Base-by-base conservation (phyloP, 345 rosid genomes). In the Camelina sativa region DNA sequence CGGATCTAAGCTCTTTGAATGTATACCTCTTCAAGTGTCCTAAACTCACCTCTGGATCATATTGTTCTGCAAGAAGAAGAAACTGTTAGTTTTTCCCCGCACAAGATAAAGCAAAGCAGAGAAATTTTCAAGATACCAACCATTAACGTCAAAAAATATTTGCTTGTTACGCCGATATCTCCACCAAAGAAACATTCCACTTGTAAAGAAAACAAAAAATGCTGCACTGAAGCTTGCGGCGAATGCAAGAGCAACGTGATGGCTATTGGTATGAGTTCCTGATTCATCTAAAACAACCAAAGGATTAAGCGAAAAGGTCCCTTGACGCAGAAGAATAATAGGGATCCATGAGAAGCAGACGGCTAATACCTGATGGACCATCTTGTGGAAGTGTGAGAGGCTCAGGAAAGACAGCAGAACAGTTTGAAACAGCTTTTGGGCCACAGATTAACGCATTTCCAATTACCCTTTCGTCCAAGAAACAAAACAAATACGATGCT, bases 121-220 rank as follows among this genome's bases (percentile, higher is more conserved):
- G 15, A n/a, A 7, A 16, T 4, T 37, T 20, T 60, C 1, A 54
- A 10, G 57, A 25, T 65, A 79, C 89, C 73, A 69, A 96, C 99
- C 99, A 81, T 96, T 91, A 67, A 96, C 96, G 55, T 92, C 99
- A 75, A 96, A 92, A 88, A 96, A 96, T 62, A 96, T 89, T 78
- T 92, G 98, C 79, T 92, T 87, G 85, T 92, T 96, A 72, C 60
- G 88, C 28, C 98, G 79, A 54, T 89, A 91, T 76, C 97, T 86
- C 97, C 90, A 91, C 97, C 99, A 92, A 55, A 95, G 84, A 66
- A 89, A 82, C 38, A 91, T 74, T 28, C 86, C 92, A 0, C 89
- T 79, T 12, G 84, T 59, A 37, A 85, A 68, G 30, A 92, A 78
- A 62, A 84, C 52, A 40, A 79, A 79, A 74, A 92, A 91, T 17